Percentiles rank a stretch among this genome's conserved stretches.
phyloP scores from a whole-genome alignment of 257 asterid species.

The Petunia axillaris region DNA sequence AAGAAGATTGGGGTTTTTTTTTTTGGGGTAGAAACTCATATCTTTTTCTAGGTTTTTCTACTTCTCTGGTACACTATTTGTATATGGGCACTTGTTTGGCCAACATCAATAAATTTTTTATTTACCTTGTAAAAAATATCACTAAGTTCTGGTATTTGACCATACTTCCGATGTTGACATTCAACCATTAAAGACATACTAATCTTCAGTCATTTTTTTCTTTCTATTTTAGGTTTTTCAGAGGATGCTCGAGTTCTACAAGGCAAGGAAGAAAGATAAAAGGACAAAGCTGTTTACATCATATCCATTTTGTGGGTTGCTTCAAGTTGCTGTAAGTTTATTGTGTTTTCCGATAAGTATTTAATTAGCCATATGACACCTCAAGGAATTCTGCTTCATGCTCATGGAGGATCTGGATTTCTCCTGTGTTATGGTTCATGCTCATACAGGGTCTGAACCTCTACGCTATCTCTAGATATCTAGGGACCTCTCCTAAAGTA shows the following conservation, averaged over 20 bases:
- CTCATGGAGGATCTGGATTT: conserved; percentile 4
- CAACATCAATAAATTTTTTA: no score
- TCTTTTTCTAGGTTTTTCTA: no score
- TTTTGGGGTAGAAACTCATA: no score
- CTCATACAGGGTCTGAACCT: no score
- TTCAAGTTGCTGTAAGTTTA: conserved; percentile 81
- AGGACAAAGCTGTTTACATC: conserved; percentile 53
- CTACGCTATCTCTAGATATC: no score
- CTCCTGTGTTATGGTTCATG: neutral
- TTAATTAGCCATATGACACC: conserved; percentile 11
- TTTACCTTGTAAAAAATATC: no score
- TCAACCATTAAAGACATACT: conserved; percentile 23
- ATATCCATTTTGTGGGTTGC: conserved; percentile 78
- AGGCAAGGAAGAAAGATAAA: conserved; percentile 49
- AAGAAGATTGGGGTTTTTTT: no score
- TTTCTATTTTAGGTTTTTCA: conserved; percentile 64
- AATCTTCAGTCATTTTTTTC: conserved; percentile 26
- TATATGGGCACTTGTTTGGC: no score
- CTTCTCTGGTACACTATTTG: no score
- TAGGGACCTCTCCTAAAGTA: no score
- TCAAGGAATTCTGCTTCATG: neutral
- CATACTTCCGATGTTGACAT: conserved; percentile 1
- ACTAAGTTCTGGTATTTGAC: no score
- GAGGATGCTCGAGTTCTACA: conserved; percentile 66
- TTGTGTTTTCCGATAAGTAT: neutral